phyloP scores from a whole-genome alignment of 2,329 filamentous ascomycete genomes.

The Neonectria coccinea region DNA sequence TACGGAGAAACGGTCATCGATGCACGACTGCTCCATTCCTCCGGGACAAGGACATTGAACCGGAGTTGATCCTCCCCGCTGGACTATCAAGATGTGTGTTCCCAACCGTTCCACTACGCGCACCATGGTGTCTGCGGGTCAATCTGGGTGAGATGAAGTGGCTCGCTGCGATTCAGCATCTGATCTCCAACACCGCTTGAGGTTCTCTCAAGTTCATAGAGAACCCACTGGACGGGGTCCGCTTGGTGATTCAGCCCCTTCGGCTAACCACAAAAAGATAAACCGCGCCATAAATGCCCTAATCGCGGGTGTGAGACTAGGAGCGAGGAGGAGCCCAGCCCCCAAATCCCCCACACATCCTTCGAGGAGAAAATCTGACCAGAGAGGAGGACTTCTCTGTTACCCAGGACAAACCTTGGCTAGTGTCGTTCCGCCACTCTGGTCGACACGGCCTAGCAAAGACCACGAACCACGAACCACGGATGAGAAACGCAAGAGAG shows the following conservation, averaged over 20 bases:
- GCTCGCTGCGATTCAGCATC: conserved; percentile 17
- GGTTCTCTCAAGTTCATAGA: conserved; percentile 34
- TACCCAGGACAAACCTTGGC: conserved; percentile 27
- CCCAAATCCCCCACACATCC: conserved; percentile 28
- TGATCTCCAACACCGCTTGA: conserved; percentile 28
- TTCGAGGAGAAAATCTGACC: conserved; percentile 16
- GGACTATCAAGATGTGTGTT: background rate
- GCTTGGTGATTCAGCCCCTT: conserved; percentile 35
- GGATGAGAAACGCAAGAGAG: conserved; percentile 29
- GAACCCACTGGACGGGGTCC: conserved; percentile 31
- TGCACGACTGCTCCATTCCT: conserved; percentile 18
- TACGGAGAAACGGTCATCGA: conserved; percentile 16
- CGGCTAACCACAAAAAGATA: conserved; percentile 39
- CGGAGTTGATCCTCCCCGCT: background rate
- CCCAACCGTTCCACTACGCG: conserved; percentile 1
- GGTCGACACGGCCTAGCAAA: conserved; percentile 24
- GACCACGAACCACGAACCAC: conserved; percentile 26
- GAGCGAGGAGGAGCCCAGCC: conserved; percentile 24
- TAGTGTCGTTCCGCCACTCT: conserved; percentile 32
- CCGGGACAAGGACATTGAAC: conserved; percentile 9
- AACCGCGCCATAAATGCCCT: conserved; percentile 27
- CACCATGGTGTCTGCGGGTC: conserved; percentile 12
- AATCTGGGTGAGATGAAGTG: conserved; percentile 17
- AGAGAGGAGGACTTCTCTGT: conserved; percentile 11
- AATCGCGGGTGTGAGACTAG: conserved; percentile 38